Evolutionary conservation across 768 basidiomycete species (phyloP), one percentile per base, ranked within the genome.

Genomic region (Tephrocybe rancida): DNA sequence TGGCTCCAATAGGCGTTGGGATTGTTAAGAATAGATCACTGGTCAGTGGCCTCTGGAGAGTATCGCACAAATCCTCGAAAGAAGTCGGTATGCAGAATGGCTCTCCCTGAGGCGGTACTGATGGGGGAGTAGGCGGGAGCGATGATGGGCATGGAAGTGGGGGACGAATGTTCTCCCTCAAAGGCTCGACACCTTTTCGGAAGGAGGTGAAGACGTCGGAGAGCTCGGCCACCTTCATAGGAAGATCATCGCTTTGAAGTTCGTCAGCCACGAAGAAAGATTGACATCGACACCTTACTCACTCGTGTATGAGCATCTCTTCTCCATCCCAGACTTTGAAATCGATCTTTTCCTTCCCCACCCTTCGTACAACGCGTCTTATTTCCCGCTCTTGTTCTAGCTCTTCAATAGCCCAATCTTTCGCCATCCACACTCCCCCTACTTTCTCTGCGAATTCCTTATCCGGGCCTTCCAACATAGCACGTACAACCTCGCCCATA

Each of bases 261-360:
- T 42, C n/a, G 39, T 24, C 6, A 42, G 9, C 18, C 5, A n/a
- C 5, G 14, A n/a, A 44, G 19, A 44, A 21, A 21, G 42, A 44
- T n/a, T n/a, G n/a, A n/a, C n/a, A n/a, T n/a, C n/a, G n/a, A n/a
- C n/a, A 44, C 16, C 21, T 13, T 5, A 3, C 21, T 21, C 19
- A 44, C 42, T 44, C 42, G 42, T 44, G 16, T n/a, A 44, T 44
- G 11, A 44, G 19, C 21, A 26, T 44, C 42, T 44, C 42, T 44
- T 44, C 42, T 2, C 42, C 42, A 44, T 44, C 26, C 21, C 21
- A 44, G 2, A 22, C 42, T 22, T 44, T 44, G 16, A 13, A 44
- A 5, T 44, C 42, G 10, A 44, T 26, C 5, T 21, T 5, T 11
- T 21, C 42, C 21, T 26, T 26, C 13, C 42, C 42, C 7, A 44